Evolutionary conservation across 495 filamentous ascomycete genomes (phyloP).

Genomic region (Aspergillus haitiensis): DNA sequence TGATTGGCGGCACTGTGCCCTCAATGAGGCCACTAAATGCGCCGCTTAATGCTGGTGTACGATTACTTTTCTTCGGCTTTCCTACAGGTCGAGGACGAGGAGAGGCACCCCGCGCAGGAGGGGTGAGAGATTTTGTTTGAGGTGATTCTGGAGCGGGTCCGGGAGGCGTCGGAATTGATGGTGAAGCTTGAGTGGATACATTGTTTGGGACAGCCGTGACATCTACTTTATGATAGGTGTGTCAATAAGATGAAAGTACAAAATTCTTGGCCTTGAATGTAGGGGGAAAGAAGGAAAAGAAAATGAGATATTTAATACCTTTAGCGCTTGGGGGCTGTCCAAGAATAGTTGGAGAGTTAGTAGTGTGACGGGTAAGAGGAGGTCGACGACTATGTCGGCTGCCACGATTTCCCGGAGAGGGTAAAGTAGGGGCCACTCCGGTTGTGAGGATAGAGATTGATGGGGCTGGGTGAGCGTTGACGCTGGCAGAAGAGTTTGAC

Average conservation of each 20-base stretch:
- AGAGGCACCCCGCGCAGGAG: conserved; percentile 40
- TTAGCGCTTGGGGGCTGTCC: conserved; percentile 33
- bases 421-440: conserved; percentile 75
- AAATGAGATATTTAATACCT: conserved; percentile 21
- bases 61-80: conserved; percentile 50
- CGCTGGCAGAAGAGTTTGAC: conserved; percentile 35
- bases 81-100: conserved; percentile 37
- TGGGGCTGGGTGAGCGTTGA: conserved; percentile 31
- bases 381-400: conserved; percentile 46
- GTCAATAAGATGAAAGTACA: conserved; percentile 20
- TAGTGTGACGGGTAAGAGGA: conserved; percentile 63
- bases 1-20: conserved; percentile 90
- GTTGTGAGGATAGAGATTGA: conserved; percentile 80
- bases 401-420: conserved; percentile 73
- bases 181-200: conserved; percentile 29
- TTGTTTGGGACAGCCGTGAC: conserved; percentile 26
- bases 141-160: conserved; percentile 39
- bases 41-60: conserved; percentile 25
- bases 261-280: neutral
- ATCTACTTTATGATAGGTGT: conserved; percentile 26
- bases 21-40: conserved; percentile 68
- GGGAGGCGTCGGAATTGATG: conserved; percentile 41
- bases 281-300: conserved; percentile 1
- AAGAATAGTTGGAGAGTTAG: conserved; percentile 75
- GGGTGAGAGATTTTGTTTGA: conserved; percentile 37